Evolutionary conservation across 768 basidiomycete species (phyloP), one percentile per base, ranked within the genome.

Genomic region (Mycena vitilis): DNA sequence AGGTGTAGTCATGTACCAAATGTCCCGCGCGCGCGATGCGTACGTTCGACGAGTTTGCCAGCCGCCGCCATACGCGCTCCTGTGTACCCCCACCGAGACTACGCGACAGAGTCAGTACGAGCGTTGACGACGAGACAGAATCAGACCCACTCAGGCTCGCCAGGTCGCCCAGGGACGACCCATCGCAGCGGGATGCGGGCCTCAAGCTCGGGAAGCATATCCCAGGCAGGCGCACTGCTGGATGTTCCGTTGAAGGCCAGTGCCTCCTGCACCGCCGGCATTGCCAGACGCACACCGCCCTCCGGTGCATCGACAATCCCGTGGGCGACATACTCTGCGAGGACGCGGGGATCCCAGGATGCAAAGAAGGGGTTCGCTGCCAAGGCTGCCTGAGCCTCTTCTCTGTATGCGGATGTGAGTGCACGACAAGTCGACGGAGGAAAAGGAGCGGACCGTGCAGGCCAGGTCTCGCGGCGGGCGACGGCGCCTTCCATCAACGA

Each of bases 271-370:
- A 91, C 69, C 2, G 84, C 83, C 2, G 88, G 79, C 85, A 86
- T 93, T 77, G 93, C 94, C 47, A 95, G 85, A 49, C 76, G 82
- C 12, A 88, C 83, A 1, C 84, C 83, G 18, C 73, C 74, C 5
- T 72, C 52, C 23, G 77, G 72, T 54, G 81, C 78, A 4, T 70
- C 67, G 68, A 83, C 81, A 7, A 91, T 79, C 4, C 84, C 92
- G 66, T 87, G 83, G 36, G 90, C 84, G 63, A 92, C 78, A 73
- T 94, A 95, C 22, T 81, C 63, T 45, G 82, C 78, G 34, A 95
- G 81, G 5, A 87, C 88, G 0, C 82, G 84, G 0, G 88, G 87
- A 74, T 94, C 83, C 94, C 94, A 95, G 2, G 83, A 78, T 4
- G 74, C 71, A 76, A 95, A 96, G 83, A 95, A 95, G 0, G 89